Evolutionary conservation across 2,329 filamentous ascomycete genomes (phyloP).

Genomic region (Rachicladosporium sp.): DNA sequence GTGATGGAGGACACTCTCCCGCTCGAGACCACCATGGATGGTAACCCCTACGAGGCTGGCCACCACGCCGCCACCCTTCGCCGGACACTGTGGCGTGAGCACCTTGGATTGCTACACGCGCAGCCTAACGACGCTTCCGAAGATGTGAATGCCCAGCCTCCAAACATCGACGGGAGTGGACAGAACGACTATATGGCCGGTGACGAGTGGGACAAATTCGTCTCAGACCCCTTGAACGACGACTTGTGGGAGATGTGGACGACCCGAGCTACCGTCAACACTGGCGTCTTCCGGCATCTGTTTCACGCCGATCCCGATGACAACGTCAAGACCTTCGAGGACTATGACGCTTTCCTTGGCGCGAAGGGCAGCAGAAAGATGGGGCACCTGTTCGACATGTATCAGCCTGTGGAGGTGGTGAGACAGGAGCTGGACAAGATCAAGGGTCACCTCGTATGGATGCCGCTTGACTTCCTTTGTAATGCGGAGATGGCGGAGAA

Average conservation of each 20-base stretch:
- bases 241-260: slow-evolving; percentile 56
- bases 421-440: slow-evolving; percentile 65
- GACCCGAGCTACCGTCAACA: slow-evolving; percentile 55
- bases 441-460: slow-evolving; percentile 78
- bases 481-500: slow-evolving; percentile 82
- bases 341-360: slow-evolving; percentile 71
- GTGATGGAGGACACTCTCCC: slow-evolving; percentile 73
- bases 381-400: slow-evolving; percentile 77
- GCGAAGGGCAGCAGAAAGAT: slow-evolving; percentile 49
- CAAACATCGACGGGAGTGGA: slow-evolving; percentile 39
- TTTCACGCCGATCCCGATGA: slow-evolving; percentile 88
- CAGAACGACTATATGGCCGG: slow-evolving; percentile 66
- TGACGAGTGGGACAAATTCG: slow-evolving; percentile 47
- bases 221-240: slow-evolving; percentile 47
- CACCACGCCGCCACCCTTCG: slow-evolving; percentile 71
- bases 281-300: slow-evolving; percentile 60
- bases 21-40: slow-evolving; percentile 65
- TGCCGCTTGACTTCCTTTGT: slow-evolving; percentile 78
- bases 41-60: slow-evolving; percentile 63
- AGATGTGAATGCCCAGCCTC: slow-evolving; percentile 65
- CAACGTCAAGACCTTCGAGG: slow-evolving; percentile 74
- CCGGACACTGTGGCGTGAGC: slow-evolving; percentile 78
- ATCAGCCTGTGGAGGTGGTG: slow-evolving; percentile 60
- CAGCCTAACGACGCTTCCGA: slow-evolving; percentile 55
- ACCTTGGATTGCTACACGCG: slow-evolving; percentile 67